Percentiles rank a stretch among this genome's conserved stretches.
Evolutionary conservation across 177 flowering plant genomes (phyloP).

Genomic region (Vitis hybrid): DNA sequence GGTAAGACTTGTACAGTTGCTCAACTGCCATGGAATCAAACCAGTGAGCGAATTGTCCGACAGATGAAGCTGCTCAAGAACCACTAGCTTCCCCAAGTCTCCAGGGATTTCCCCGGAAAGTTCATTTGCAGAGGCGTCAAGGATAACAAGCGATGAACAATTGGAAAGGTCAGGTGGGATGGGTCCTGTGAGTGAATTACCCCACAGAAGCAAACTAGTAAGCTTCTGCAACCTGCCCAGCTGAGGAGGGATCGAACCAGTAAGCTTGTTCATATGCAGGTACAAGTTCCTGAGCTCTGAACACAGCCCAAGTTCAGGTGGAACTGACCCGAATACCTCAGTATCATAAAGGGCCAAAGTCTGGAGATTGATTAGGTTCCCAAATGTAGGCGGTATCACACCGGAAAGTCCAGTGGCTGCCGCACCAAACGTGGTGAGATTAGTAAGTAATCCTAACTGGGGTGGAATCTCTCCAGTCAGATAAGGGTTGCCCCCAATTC

Average conservation of each 20-base stretch:
- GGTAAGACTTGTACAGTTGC: constrained; percentile 80
- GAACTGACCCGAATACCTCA: constrained; percentile 68
- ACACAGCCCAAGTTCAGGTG: constrained; percentile 75
- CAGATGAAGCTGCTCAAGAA: constrained; percentile 83
- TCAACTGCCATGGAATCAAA: constrained; percentile 66
- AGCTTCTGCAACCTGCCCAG: constrained; percentile 81
- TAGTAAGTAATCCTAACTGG: constrained; percentile 64
- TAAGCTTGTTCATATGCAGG: constrained; percentile 83
- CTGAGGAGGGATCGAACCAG: constrained; percentile 71
- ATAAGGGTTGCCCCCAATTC: constrained; percentile 84
- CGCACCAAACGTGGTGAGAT: constrained; percentile 80
- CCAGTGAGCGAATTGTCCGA: constrained; percentile 81
- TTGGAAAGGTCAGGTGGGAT: constrained; percentile 78
- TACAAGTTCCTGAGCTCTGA: constrained; percentile 77
- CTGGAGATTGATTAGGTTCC: constrained; percentile 70
- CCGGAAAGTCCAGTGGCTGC: constrained; percentile 89
- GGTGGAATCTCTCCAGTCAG: constrained; percentile 72
- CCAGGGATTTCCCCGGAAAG: constrained; percentile 80
- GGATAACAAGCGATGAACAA: constrained; percentile 72
- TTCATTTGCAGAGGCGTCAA: constrained; percentile 79
- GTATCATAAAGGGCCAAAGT: constrained; percentile 86
- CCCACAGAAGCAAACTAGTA: constrained; percentile 89
- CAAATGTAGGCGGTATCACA: constrained; percentile 69
- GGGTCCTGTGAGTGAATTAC: constrained; percentile 62
- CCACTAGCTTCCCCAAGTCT: constrained; percentile 69